These are phyloP conservation scores for Phyllosticta capitalensis DNA, from an alignment of 2,329 filamentous ascomycete genomes.

Conservation along the genomic window DNA sequence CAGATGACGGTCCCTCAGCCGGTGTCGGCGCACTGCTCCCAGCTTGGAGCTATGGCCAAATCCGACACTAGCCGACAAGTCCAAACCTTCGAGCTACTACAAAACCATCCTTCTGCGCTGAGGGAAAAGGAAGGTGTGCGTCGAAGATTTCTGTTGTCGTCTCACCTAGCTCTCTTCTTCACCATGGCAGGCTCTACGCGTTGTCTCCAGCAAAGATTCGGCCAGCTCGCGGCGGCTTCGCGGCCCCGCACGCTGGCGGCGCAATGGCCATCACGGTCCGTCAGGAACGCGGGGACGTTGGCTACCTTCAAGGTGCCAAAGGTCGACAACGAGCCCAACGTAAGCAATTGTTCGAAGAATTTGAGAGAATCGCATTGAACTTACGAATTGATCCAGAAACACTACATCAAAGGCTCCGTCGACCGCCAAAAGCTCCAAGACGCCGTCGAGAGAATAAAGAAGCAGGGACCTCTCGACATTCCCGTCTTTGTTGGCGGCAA, in stretches of 20 bases:
- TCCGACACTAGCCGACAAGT: not conserved
- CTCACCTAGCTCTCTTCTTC: not conserved
- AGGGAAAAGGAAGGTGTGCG: not conserved
- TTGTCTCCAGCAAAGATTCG: conserved; percentile 1
- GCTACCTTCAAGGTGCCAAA: conserved; percentile 82
- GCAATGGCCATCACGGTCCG: conserved; percentile 3
- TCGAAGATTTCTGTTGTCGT: not conserved
- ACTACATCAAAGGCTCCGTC: conserved; percentile 74
- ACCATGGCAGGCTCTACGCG: conserved; percentile 5
- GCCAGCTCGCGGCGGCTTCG: conserved; percentile 1
- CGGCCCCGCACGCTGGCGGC: conserved; percentile 3
- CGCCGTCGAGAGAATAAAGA: conserved; percentile 61
- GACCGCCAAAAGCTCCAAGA: conserved; percentile 68
- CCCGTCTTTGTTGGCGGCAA: conserved; percentile 79
- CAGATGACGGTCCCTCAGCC: not conserved
- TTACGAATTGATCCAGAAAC: conserved; percentile 50
- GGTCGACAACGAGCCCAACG: conserved; percentile 91
- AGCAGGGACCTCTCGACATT: conserved; percentile 62
- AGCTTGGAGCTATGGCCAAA: not conserved
- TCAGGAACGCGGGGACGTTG: conserved; percentile 46
- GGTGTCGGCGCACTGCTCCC: not conserved
- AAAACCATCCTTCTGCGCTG: not conserved
- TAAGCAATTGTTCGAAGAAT: conserved; percentile 38
- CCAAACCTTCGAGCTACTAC: not conserved
- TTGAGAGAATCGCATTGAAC: not conserved